A percentile compares a stretch with the other conserved stretches of the same genome.
phyloP scores from a whole-genome alignment of 345 rosid genomes.

The Dipteronia sinensis region DNA sequence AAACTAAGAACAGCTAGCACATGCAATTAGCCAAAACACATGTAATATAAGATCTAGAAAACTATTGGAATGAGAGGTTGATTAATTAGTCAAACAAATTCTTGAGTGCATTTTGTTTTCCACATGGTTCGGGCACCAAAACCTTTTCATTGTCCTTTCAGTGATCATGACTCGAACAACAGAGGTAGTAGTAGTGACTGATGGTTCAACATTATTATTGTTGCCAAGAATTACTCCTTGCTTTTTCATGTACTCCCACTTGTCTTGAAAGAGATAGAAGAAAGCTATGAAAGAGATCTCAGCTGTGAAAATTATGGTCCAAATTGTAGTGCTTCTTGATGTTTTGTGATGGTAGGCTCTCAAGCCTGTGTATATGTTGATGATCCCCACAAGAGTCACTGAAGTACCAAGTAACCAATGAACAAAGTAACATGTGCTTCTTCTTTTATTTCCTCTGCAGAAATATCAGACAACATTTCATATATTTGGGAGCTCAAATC shows the following conservation, averaged over 20 bases:
- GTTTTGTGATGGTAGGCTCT: slow-evolving; percentile 64
- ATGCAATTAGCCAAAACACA: too few relatives aligned
- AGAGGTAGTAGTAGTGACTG: slow-evolving; percentile 15
- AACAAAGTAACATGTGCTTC: slow-evolving; percentile 64
- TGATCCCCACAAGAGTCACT: slow-evolving; percentile 55
- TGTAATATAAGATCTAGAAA: background rate
- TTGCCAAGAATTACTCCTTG: slow-evolving; percentile 44
- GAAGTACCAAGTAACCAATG: slow-evolving; percentile 87
- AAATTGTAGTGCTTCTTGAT: slow-evolving; percentile 47
- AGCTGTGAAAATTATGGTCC: slow-evolving; percentile 76
- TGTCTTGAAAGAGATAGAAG: slow-evolving; percentile 83
- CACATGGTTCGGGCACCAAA: slow-evolving; percentile 51
- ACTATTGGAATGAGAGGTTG: background rate
- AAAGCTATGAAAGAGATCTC: slow-evolving; percentile 61
- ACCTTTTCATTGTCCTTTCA: slow-evolving; percentile 43
- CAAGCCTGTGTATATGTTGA: slow-evolving; percentile 85
- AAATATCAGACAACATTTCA: background rate
- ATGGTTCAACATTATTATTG: slow-evolving; percentile 21
- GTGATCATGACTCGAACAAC: slow-evolving; percentile 13
- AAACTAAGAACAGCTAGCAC: background rate
- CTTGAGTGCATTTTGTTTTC: slow-evolving; percentile 70
- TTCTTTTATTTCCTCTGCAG: slow-evolving; percentile 70
- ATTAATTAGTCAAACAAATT: slow-evolving; percentile 58
- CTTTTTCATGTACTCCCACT: slow-evolving; percentile 71
- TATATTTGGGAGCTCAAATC: background rate